Evolutionary conservation across 2,329 filamentous ascomycete species (phyloP).

Genomic region (Colletotrichum agaves): DNA sequence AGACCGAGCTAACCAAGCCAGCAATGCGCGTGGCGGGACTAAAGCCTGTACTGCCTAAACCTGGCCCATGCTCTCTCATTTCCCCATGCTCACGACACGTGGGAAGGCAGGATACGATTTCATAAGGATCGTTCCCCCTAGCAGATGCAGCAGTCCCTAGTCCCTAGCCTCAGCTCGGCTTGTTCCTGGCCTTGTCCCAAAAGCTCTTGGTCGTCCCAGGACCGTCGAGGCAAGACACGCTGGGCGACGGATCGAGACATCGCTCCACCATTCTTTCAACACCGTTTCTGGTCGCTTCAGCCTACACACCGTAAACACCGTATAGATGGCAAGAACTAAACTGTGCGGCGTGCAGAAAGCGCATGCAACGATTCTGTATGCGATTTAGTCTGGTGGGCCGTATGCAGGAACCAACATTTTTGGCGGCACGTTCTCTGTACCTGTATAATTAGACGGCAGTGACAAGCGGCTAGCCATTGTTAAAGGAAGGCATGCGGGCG

Average conservation of each 20-base stretch:
- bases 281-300: background rate
- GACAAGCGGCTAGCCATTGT: background rate
- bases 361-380: conserved; percentile 16
- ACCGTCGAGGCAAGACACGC: conserved; percentile 8
- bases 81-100: conserved; percentile 36
- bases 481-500: background rate
- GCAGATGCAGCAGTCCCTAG: conserved; percentile 23
- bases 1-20: conserved; percentile 10
- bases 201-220: conserved; percentile 18
- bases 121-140: conserved; percentile 32
- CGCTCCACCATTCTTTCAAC: conserved; percentile 17
- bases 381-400: conserved; percentile 12
- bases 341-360: conserved; percentile 10
- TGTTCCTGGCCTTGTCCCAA: conserved; percentile 33
- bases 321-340: background rate
- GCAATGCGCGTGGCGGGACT: conserved; percentile 16
- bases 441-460: background rate
- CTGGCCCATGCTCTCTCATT: conserved; percentile 35
- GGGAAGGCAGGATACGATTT: conserved; percentile 31
- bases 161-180: conserved; percentile 26
- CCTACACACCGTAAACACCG: too few relatives aligned
- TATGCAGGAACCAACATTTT: conserved; percentile 19
- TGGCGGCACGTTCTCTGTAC: conserved; percentile 1
- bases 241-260: conserved; percentile 12
- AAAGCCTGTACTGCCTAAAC: conserved; percentile 24